A percentile compares a stretch with the other conserved stretches of the same genome.
Conservation (phyloP, 2,329 filamentous ascomycete genomes). For the Penicillium sp. region DNA sequence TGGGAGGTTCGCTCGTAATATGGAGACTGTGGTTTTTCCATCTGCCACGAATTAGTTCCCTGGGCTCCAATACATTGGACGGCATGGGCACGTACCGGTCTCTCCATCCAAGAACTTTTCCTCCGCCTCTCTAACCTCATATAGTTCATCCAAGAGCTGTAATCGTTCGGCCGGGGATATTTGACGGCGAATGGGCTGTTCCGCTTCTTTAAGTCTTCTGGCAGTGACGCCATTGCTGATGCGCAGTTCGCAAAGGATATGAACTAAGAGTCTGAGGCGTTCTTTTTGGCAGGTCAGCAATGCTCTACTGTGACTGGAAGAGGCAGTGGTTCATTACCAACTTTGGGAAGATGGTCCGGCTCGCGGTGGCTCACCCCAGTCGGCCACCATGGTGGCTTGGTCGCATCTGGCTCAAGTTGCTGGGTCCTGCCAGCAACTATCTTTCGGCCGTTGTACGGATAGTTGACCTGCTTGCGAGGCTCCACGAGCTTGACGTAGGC, state of each 20-base stretch:
- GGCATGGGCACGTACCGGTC: slow-evolving; percentile 27
- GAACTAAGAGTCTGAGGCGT: slow-evolving; percentile 37
- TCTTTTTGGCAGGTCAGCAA: slow-evolving; percentile 22
- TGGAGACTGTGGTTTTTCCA: slow-evolving; percentile 22
- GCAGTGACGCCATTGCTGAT: slow-evolving; percentile 35
- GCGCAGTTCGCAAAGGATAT: slow-evolving; percentile 38
- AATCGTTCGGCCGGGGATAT: slow-evolving; percentile 34
- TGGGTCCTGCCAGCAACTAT: slow-evolving; percentile 30
- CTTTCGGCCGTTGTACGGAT: slow-evolving; percentile 35
- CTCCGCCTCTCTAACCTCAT: slow-evolving; percentile 37
- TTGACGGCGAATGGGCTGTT: slow-evolving; percentile 37
- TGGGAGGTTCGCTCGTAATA: slow-evolving; percentile 28
- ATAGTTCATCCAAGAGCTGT: slow-evolving; percentile 40
- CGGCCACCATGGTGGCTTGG: slow-evolving; percentile 36
- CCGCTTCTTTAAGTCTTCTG: slow-evolving; percentile 37
- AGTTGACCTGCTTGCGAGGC: slow-evolving; percentile 35
- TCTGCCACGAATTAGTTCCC: slow-evolving; percentile 17
- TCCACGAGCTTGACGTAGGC: slow-evolving; percentile 36
- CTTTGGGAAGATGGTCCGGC: slow-evolving; percentile 34
- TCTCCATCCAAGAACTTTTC: slow-evolving; percentile 36
- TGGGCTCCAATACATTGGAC: not conserved
- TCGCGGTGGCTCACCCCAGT: slow-evolving; percentile 31
- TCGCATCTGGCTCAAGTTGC: slow-evolving; percentile 31
- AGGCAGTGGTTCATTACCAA: slow-evolving; percentile 19
- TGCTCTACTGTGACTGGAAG: not conserved